A percentile compares a stretch with the other conserved stretches of the same genome.
phyloP scores from a whole-genome alignment of 1,284 basidiomycete species.

The Marasmius tenuissimus region DNA sequence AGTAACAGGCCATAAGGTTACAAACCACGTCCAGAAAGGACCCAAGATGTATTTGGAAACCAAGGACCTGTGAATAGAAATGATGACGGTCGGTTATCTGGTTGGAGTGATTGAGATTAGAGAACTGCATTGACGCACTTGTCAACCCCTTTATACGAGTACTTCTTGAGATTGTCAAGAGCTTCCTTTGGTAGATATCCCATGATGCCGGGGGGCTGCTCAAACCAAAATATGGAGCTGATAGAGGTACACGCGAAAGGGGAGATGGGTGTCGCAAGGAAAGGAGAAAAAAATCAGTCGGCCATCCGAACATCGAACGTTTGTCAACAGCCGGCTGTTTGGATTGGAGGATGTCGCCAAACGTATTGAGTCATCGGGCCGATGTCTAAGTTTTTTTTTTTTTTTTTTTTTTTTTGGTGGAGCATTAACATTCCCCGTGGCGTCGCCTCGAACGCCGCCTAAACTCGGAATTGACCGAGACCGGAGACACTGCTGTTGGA shows the following conservation, averaged over 20 bases:
- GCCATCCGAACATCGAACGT: no score
- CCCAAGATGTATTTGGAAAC: constrained; percentile 81
- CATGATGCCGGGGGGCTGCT: constrained; percentile 28
- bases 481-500: no score
- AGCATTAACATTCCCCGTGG: no score
- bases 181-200: constrained; percentile 55
- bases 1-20: constrained; percentile 84
- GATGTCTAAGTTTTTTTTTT: no score
- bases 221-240: neutral
- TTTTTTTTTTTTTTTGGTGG: no score
- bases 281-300: neutral
- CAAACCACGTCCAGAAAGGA: constrained; percentile 95
- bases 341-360: no score
- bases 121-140: constrained; percentile 45
- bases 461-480: no score
- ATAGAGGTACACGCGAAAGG: neutral
- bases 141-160: constrained; percentile 70
- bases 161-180: constrained; percentile 65
- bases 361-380: no score
- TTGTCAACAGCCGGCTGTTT: no score
- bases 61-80: constrained; percentile 52
- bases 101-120: neutral
- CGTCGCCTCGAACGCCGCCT: no score
- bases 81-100: neutral
- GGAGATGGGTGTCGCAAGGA: neutral